These are phyloP conservation scores for Fusarium sp. DNA, from an alignment of 2,329 filamentous ascomycete genomes.

Conservation along the genomic window DNA sequence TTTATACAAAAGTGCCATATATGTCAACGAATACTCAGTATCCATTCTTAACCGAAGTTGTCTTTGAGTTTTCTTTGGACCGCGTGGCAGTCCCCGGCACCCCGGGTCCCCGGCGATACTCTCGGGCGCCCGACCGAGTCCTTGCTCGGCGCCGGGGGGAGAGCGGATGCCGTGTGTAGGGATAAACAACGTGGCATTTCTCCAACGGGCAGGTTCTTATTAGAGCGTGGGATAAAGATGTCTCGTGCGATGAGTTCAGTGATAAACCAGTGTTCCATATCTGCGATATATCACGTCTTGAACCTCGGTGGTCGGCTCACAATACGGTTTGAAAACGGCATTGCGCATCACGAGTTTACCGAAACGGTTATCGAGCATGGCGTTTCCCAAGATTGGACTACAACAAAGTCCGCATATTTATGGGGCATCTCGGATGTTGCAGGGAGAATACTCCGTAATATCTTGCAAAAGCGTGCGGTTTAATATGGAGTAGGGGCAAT, in stretches of 20 bases:
- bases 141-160: not conserved
- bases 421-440: constrained; percentile 7
- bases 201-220: not conserved
- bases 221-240: not conserved
- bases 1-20: not conserved
- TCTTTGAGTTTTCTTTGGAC: not conserved
- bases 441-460: not conserved
- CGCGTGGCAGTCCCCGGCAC: not conserved
- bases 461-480: constrained; percentile 6
- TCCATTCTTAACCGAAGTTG: not conserved
- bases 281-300: not conserved
- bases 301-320: not conserved
- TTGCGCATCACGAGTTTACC: not conserved
- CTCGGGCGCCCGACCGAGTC: not conserved
- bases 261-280: not conserved
- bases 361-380: not conserved
- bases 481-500: constrained; percentile 18
- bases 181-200: not conserved
- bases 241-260: not conserved
- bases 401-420: not conserved
- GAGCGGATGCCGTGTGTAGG: not conserved
- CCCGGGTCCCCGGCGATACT: not conserved
- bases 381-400: not conserved
- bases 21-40: not conserved
- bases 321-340: not conserved